Conservation (phyloP, 176 grass and related monocot genomes). For the Zea luxurians region DNA sequence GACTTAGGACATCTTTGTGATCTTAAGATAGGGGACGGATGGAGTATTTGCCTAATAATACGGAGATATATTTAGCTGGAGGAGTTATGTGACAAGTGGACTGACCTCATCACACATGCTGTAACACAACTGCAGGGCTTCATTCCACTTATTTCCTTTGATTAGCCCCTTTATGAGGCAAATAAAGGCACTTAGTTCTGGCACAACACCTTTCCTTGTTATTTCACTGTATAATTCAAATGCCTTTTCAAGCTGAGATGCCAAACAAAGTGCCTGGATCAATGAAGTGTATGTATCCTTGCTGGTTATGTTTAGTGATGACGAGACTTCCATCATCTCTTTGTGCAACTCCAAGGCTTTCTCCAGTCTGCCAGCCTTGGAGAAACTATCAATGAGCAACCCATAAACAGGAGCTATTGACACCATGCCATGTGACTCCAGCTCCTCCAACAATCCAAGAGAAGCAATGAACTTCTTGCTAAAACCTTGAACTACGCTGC, state of each 20-base stretch:
- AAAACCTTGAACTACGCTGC: constrained; percentile 64
- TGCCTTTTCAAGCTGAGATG: constrained; percentile 73
- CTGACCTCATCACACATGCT: constrained; percentile 73
- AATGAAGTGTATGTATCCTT: constrained; percentile 56
- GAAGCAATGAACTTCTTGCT: constrained; percentile 76
- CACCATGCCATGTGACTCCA: constrained; percentile 52
- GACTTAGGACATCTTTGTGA: too few relatives aligned
- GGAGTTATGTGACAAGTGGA: constrained; percentile 21
- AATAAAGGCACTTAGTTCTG: constrained; percentile 72
- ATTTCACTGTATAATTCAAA: constrained; percentile 83
- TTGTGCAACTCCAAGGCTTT: constrained; percentile 76
- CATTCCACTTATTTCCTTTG: constrained; percentile 69
- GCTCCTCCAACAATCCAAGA: constrained; percentile 70
- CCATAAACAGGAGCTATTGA: constrained; percentile 72
- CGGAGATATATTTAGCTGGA: constrained; percentile 19
- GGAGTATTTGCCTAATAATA: constrained; percentile 3
- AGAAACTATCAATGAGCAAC: constrained; percentile 77
- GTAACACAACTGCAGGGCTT: constrained; percentile 83
- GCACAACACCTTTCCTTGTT: constrained; percentile 50
- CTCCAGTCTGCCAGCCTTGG: constrained; percentile 73
- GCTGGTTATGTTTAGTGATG: constrained; percentile 42
- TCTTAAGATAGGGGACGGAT: too few relatives aligned
- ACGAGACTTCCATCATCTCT: constrained; percentile 66
- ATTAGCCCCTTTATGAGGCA: constrained; percentile 76
- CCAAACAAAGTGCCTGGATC: constrained; percentile 80